Conservation (phyloP, 2,329 filamentous ascomycete species). For the Exserohilum rostratum region DNA sequence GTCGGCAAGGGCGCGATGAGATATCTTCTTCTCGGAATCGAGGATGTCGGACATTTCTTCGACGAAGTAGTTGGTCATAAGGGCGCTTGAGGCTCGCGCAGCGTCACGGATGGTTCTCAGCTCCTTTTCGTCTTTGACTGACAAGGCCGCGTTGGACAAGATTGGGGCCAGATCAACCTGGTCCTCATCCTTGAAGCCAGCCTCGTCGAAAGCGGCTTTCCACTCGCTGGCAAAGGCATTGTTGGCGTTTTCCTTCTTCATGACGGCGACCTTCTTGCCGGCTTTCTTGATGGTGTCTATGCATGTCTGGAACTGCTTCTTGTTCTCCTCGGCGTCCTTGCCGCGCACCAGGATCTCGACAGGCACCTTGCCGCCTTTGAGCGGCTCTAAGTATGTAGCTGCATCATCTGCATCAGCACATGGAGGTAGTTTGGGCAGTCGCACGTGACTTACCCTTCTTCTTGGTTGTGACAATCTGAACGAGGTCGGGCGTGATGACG, state of each 20-base stretch:
- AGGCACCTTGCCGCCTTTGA: constrained; percentile 90
- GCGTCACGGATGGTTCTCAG: constrained; percentile 92
- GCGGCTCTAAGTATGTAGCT: constrained; percentile 91
- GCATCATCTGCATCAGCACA: constrained; percentile 45
- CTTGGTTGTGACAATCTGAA: constrained; percentile 92
- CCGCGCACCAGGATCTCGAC: constrained; percentile 90
- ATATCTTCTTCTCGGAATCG: constrained; percentile 96
- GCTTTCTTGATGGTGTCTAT: constrained; percentile 84
- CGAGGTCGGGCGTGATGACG: constrained; percentile 83
- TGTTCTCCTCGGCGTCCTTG: constrained; percentile 90
- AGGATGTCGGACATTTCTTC: constrained; percentile 97
- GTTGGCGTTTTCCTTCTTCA: constrained; percentile 81
- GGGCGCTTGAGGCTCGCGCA: constrained; percentile 88
- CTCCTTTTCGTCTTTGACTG: constrained; percentile 94
- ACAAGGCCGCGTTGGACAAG: constrained; percentile 81
- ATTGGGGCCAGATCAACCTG: constrained; percentile 85
- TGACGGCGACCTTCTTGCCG: constrained; percentile 87
- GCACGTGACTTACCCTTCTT: constrained; percentile 77
- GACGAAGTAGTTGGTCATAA: constrained; percentile 96
- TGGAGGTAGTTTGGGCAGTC: not conserved
- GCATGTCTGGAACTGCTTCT: constrained; percentile 85
- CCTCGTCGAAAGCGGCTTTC: constrained; percentile 78
- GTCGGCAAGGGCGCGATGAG: constrained; percentile 82
- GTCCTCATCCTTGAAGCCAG: constrained; percentile 80
- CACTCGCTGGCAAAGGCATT: constrained; percentile 96